phyloP scores from a whole-genome alignment of 176 grass and related monocot genomes.

The barley (Hordeum vulgare) region DNA sequence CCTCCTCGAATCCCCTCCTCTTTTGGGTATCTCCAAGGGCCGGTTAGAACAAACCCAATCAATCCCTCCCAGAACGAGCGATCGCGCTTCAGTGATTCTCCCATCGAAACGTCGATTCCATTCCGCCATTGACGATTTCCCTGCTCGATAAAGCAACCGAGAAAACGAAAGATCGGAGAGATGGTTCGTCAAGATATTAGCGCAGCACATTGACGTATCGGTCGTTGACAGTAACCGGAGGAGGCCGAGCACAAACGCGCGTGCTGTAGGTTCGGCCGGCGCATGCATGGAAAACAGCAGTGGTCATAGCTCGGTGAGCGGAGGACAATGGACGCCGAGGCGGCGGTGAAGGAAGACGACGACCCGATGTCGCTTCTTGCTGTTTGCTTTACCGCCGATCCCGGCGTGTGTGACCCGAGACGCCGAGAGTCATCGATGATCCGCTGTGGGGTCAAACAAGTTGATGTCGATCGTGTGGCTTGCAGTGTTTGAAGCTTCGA shows the following conservation, averaged over 20 bases:
- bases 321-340: not conserved
- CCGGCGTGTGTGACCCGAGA: not conserved
- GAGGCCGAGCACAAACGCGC: not conserved
- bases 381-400: not conserved
- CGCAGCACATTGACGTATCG: not conserved
- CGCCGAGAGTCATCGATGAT: not conserved
- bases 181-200: not conserved
- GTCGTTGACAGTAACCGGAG: not conserved
- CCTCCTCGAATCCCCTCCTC: not conserved
- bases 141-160: not conserved
- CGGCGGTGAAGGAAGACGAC: not conserved
- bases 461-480: not conserved
- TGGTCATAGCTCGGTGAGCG: not conserved
- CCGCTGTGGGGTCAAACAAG: not conserved
- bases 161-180: not conserved
- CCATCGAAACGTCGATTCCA: not conserved
- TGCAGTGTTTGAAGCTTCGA: not conserved
- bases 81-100: not conserved
- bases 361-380: not conserved
- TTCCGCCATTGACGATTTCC: not conserved
- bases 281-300: not conserved
- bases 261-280: not conserved
- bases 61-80: slow-evolving; percentile 15
- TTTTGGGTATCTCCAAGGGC: slow-evolving; percentile 43
- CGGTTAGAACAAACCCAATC: slow-evolving; percentile 12